Evolutionary conservation across 2,329 filamentous ascomycete species (phyloP).

Genomic region (Beauveria bassiana): DNA sequence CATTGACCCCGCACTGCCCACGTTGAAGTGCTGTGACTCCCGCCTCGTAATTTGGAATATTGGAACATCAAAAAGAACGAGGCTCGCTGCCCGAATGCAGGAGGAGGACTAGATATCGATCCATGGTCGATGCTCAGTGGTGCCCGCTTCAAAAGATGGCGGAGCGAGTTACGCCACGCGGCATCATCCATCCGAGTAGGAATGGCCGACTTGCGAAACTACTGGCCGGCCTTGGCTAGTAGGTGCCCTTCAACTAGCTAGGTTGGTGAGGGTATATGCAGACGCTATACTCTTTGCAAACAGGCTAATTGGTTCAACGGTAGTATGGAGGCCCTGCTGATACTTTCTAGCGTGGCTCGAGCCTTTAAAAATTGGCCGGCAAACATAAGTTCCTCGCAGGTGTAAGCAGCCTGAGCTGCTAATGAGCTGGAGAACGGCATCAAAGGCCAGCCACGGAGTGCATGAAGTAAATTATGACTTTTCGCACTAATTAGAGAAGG

Average conservation of each 20-base stretch:
- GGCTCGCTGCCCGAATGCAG: background rate
- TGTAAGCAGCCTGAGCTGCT: background rate
- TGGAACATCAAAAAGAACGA: background rate
- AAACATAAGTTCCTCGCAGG: conserved; percentile 1
- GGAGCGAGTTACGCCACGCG: conserved; percentile 5
- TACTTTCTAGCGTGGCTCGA: background rate
- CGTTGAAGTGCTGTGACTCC: background rate
- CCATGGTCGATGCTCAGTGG: conserved; percentile 2
- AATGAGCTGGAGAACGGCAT: background rate
- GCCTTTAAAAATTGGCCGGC: background rate
- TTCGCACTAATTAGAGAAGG: too few relatives aligned
- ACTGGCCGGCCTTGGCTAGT: background rate
- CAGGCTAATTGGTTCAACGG: background rate
- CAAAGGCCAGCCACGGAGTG: background rate
- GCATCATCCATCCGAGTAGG: conserved; percentile 5
- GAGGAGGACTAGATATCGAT: background rate
- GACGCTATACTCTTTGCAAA: background rate
- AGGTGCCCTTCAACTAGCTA: background rate
- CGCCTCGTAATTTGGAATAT: too few relatives aligned
- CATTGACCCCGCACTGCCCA: background rate
- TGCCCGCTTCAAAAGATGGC: background rate
- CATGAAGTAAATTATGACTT: too few relatives aligned
- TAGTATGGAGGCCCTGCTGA: background rate
- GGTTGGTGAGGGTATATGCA: background rate
- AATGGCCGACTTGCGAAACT: background rate